A percentile compares a stretch with the other conserved stretches of the same genome.
Conservation (phyloP, 164 flowering plant genomes). For the Vitis rupestris region DNA sequence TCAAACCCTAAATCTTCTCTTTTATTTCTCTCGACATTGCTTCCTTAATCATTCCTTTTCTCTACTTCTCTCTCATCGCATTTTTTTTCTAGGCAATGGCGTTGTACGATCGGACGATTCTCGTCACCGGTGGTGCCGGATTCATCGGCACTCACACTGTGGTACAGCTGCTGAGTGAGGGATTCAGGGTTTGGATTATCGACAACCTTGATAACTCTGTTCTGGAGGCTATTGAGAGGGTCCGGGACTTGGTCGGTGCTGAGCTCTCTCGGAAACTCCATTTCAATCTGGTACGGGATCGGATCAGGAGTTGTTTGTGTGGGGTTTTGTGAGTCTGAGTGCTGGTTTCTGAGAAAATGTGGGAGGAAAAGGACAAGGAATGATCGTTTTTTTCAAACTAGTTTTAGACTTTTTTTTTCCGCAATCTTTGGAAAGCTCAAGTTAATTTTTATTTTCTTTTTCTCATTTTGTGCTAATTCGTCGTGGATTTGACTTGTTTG, state of each 20-base stretch:
- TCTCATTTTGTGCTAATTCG: background rate
- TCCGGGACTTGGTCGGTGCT: constrained; percentile 61
- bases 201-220: constrained; percentile 83
- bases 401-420: no score
- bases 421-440: no score
- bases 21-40: background rate
- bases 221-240: constrained; percentile 63
- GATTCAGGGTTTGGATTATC: constrained; percentile 61
- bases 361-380: no score
- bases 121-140: constrained; percentile 97
- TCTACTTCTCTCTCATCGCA: background rate
- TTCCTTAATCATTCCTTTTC: background rate
- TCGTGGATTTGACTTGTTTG: background rate
- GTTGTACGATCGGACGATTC: constrained; percentile 29
- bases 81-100: constrained; percentile 16
- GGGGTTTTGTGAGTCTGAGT: no score
- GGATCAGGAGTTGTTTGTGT: background rate
- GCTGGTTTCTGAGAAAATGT: no score
- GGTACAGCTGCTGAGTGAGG: constrained; percentile 69
- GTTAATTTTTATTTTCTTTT: no score
- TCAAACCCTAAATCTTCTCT: constrained; percentile 3
- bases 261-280: constrained; percentile 52
- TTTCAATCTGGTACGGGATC: constrained; percentile 42
- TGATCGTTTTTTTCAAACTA: no score
- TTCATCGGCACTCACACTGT: constrained; percentile 91